Percentiles rank a stretch among this genome's conserved stretches.
These are phyloP conservation scores for Daldinia concentrica DNA, from an alignment of 495 filamentous ascomycete genomes.

Conservation along the genomic window DNA sequence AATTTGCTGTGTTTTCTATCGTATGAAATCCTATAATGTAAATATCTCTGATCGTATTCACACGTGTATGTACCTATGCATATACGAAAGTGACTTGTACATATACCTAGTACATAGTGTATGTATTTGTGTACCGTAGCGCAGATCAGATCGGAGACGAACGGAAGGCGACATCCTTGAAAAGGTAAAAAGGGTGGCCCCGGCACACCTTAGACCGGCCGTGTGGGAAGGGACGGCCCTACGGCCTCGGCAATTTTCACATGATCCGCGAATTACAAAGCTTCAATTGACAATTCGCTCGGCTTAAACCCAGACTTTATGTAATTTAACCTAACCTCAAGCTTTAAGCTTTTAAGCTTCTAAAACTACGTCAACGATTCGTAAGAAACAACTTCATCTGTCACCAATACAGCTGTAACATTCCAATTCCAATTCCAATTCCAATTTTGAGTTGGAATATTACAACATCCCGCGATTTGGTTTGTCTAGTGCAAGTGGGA, in stretches of 20 bases:
- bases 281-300: constrained; percentile 31
- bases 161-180: constrained; percentile 11
- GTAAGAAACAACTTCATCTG: background rate
- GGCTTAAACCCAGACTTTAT: no score
- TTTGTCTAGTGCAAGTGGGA: background rate
- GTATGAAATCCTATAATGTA: background rate
- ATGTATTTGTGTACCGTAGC: background rate
- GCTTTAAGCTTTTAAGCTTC: constrained; percentile 15
- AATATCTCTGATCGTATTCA: no score
- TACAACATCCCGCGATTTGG: background rate
- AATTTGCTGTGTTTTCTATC: no score
- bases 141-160: constrained; percentile 30
- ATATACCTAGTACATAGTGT: background rate
- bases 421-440: background rate
- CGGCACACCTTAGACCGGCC: constrained; percentile 5
- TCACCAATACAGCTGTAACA: background rate
- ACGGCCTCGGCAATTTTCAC: constrained; percentile 33
- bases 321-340: no score
- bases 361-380: constrained; percentile 38
- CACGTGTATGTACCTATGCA: background rate
- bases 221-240: constrained; percentile 23
- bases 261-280: constrained; percentile 41
- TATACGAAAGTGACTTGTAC: background rate
- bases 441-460: constrained; percentile 4
- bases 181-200: constrained; percentile 5